Base-by-base conservation (phyloP, 805 yeast genomes). In the Wickerhamiella hasegawae region DNA sequence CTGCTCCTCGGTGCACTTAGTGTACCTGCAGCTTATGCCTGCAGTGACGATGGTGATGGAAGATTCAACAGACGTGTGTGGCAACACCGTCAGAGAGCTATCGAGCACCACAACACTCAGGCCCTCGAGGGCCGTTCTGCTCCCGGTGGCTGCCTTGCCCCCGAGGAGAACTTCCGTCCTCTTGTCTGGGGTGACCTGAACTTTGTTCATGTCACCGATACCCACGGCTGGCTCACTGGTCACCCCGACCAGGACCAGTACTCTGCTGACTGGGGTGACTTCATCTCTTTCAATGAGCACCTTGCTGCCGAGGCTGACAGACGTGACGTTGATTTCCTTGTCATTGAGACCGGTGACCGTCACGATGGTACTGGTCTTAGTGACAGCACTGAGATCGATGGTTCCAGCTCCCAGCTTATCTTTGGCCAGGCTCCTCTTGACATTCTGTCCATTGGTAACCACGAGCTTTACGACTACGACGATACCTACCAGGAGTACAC, bases 361-460 rank as follows among this genome's bases (percentile, higher is more conserved):
- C 94, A 82, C 47, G 97, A 87, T 54, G 97, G 97, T 1, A 85
- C 83, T 51, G 97, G 97, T 0, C 57, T 84, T 10, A 68, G 82
- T 27, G 96, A 87, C 57, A 73, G 78, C 11, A 76, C 94, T 0
- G 36, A 23, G 3, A 81, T 87, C 2, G 78, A 76, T 49, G 97
- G 95, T 0, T 47, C 57, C 4, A 53, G 62, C 12, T 69, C 90
- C 0, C 67, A 74, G 19, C 63, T 65, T 2, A 65, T 85, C 0
- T 80, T 85, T 52, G 68, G 67, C 44, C 58, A 44, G 39, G 51
- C 69, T 40, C 73, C 77, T 36, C 79, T 77, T 46, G 96, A 87
- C 53, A 51, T 87, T 27, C 55, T 85, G 22, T 78, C 94, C 0
- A 59, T 85, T 32, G 97, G 97, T 0, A 87, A 87, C 55, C 97